These are phyloP conservation scores for Saxophila tyrrhenica DNA, from an alignment of 495 filamentous ascomycete species.

Conservation along the genomic window DNA sequence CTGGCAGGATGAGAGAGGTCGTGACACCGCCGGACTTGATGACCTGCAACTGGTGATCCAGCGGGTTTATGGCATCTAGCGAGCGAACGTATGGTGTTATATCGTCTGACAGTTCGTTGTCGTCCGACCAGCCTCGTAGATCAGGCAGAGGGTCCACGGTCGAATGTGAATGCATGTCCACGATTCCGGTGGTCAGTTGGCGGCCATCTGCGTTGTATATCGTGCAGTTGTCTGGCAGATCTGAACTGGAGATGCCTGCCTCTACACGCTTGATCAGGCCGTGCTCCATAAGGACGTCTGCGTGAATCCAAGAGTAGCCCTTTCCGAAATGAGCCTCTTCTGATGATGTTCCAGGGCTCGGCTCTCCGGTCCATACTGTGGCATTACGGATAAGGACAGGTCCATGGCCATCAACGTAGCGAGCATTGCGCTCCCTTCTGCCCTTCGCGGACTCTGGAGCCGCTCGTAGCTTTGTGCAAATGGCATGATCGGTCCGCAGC, in stretches of 20 bases:
- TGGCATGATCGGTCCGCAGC: constrained; percentile 14
- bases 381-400: constrained; percentile 23
- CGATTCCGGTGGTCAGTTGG: constrained; percentile 50
- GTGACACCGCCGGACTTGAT: constrained; percentile 61
- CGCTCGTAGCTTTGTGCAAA: constrained; percentile 15
- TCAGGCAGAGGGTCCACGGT: constrained; percentile 22
- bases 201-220: constrained; percentile 44
- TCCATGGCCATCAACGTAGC: constrained; percentile 17
- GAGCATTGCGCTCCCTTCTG: constrained; percentile 17
- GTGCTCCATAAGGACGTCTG: constrained; percentile 22
- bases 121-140: constrained; percentile 30
- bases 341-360: constrained; percentile 7
- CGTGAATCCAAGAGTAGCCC: constrained; percentile 19
- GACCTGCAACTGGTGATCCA: constrained; percentile 44
- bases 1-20: constrained; percentile 52
- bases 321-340: constrained; percentile 17
- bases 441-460: constrained; percentile 9
- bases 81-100: constrained; percentile 49
- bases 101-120: constrained; percentile 34
- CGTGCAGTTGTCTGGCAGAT: constrained; percentile 8
- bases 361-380: constrained; percentile 24
- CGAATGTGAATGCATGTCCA: constrained; percentile 56
- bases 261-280: constrained; percentile 20
- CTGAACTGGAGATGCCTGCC: constrained; percentile 1
- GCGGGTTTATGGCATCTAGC: constrained; percentile 43